Base-by-base conservation (phyloP, 768 basidiomycete species). In the Trametes coccinea region DNA sequence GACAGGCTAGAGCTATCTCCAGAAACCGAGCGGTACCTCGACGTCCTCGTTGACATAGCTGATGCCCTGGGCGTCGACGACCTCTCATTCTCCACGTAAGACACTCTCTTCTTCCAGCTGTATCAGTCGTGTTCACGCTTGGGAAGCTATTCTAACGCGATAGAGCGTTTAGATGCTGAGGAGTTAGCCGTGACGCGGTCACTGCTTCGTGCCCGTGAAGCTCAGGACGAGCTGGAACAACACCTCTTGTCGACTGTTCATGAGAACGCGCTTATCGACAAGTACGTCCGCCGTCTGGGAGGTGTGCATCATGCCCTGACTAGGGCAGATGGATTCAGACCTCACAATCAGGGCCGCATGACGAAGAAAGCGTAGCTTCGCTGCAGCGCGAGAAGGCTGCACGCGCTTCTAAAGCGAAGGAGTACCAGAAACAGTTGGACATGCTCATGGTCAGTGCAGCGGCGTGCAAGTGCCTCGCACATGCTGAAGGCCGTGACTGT, bases 371-470 rank as follows among this genome's bases (percentile, higher is more conserved):
- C 10, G 59, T 72, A 7, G 64, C 71, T 0, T 70, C 67, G 11
- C 61, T 81, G 2, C 78, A 80, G 50, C 72, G 78, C 33, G 73
- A 75, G 1, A 77, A 76, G 62, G 77, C 79, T n/a, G 72, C 70
- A 4, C 60, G 81, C n/a, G 59, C 76, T 1, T 74, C 75, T 39
- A 83, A 80, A 60, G 80, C 80, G 0, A 80, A 80, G 59, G 81
- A 82, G 64, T 78, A 80, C 60, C 78, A 78, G 64, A 71, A 72
- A 46, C 76, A 78, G 46, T 72, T 83, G 1, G 76, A 76, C 29
- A 44, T 59, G 9, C 53, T 78, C 8, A 62, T 69, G 59, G 80
- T 80, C 37, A 34, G 62, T n/a, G 7, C 5, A 6, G 13, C n/a
- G 17, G 7, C 11, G 27, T n/a, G 8, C 14, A 44, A 27, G n/a